These are phyloP conservation scores for Suillus ampliporus DNA, from an alignment of 768 basidiomycete species.

Conservation along the genomic window DNA sequence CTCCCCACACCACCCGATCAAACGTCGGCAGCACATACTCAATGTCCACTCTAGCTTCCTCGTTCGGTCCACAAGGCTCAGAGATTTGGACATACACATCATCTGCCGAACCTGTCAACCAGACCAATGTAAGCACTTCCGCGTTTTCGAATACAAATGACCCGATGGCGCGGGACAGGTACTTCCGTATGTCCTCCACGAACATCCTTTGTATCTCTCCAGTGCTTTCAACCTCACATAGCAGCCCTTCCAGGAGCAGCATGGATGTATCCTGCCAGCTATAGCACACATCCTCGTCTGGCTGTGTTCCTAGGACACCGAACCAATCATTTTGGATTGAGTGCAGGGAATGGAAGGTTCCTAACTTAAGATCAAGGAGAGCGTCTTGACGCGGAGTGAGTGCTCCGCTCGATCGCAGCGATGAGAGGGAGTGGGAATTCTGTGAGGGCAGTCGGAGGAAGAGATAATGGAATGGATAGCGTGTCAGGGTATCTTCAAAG, in stretches of 20 bases:
- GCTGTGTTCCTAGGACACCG: constrained; percentile 51
- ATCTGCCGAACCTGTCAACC: constrained; percentile 64
- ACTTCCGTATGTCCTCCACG: constrained; percentile 50
- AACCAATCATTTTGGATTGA: constrained; percentile 80
- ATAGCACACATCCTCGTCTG: constrained; percentile 44
- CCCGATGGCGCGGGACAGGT: constrained; percentile 72
- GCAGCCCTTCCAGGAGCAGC: constrained; percentile 56
- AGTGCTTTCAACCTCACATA: constrained; percentile 42
- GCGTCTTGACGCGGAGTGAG: constrained; percentile 45
- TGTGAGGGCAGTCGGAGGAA: constrained; percentile 45
- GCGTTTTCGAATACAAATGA: constrained; percentile 81
- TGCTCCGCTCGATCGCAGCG: constrained; percentile 38
- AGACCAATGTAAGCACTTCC: constrained; percentile 69
- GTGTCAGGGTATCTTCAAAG: constrained; percentile 51
- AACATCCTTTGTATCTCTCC: constrained; percentile 35
- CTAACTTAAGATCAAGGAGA: constrained; percentile 64
- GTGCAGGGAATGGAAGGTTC: constrained; percentile 66
- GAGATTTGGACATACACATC: constrained; percentile 58
- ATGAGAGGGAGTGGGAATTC: constrained; percentile 37
- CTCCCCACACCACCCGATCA: constrained; percentile 72
- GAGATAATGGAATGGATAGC: constrained; percentile 57
- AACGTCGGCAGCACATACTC: constrained; percentile 46
- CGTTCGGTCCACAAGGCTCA: constrained; percentile 11
- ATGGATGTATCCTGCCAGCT: constrained; percentile 83
- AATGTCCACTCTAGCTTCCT: constrained; percentile 31